Conservation (phyloP, 495 filamentous ascomycete genomes). For the Pseudotulostoma volvatum region DNA sequence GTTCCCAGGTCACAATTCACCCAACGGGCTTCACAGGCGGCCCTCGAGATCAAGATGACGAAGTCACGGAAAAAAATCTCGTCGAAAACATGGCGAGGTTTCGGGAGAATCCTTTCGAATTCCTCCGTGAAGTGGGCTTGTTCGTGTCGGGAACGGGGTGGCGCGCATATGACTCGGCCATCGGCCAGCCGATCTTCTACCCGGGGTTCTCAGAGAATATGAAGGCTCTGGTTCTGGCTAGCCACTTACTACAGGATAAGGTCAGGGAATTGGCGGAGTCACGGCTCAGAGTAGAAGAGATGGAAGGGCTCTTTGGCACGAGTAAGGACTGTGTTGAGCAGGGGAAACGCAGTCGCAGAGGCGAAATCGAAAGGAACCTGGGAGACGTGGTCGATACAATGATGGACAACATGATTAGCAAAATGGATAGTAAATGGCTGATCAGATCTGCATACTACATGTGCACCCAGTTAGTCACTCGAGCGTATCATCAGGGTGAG, state of each 20-base stretch:
- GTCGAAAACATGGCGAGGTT: conserved; percentile 75
- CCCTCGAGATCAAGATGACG: conserved; percentile 23
- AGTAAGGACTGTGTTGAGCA: conserved; percentile 26
- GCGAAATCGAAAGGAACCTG: conserved; percentile 44
- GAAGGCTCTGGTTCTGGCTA: conserved; percentile 57
- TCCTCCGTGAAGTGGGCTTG: conserved; percentile 79
- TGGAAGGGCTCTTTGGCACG: conserved; percentile 48
- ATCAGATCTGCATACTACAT: conserved; percentile 87
- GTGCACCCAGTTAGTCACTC: conserved; percentile 68
- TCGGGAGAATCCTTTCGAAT: conserved; percentile 52
- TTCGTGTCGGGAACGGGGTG: conserved; percentile 84
- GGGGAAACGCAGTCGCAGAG: conserved; percentile 37
- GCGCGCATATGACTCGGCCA: conserved; percentile 78
- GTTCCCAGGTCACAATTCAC: conserved; percentile 63
- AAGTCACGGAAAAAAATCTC: conserved; percentile 49
- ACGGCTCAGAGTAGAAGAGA: conserved; percentile 56
- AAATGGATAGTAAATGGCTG: conserved; percentile 89
- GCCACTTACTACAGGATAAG: conserved; percentile 53
- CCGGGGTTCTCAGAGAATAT: conserved; percentile 82
- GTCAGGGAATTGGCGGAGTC: conserved; percentile 61
- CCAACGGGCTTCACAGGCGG: conserved; percentile 48
- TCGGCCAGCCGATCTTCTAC: conserved; percentile 90
- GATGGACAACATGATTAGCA: conserved; percentile 95
- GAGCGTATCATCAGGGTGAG: conserved; percentile 84
- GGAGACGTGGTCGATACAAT: conserved; percentile 66